Evolutionary conservation across 2,329 filamentous ascomycete species (phyloP).

Genomic region (Alternaria hordeiaustralica): DNA sequence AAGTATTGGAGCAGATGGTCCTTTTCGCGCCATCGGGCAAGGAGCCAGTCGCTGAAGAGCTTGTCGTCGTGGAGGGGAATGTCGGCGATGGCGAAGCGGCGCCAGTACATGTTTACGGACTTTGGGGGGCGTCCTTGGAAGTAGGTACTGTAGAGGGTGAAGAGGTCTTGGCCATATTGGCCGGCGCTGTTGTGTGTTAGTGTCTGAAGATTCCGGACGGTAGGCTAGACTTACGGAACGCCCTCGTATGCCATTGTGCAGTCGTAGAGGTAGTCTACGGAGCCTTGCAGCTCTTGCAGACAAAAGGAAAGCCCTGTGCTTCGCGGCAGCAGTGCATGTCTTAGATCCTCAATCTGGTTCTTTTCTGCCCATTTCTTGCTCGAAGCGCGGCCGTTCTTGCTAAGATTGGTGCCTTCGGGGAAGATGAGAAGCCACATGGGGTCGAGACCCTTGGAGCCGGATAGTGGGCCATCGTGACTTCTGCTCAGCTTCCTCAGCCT

Average conservation of each 20-base stretch:
- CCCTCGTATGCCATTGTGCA: slow-evolving; percentile 97
- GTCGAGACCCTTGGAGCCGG: slow-evolving; percentile 60
- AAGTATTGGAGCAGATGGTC: slow-evolving; percentile 86
- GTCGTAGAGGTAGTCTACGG: slow-evolving; percentile 85
- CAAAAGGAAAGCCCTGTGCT: slow-evolving; percentile 84
- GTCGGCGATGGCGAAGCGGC: slow-evolving; percentile 77
- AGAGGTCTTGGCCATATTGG: slow-evolving; percentile 84
- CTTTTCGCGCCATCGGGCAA: slow-evolving; percentile 88
- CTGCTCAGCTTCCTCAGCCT: slow-evolving; percentile 74
- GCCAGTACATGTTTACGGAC: slow-evolving; percentile 96
- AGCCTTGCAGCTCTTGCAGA: slow-evolving; percentile 74
- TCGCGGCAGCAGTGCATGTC: slow-evolving; percentile 76
- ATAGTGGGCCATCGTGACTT: slow-evolving; percentile 48
- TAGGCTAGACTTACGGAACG: slow-evolving; percentile 72
- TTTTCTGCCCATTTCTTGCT: slow-evolving; percentile 81
- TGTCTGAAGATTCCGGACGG: not conserved
- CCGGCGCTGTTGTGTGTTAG: slow-evolving; percentile 41
- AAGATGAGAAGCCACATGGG: slow-evolving; percentile 93
- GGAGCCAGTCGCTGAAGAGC: slow-evolving; percentile 81
- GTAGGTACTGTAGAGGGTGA: slow-evolving; percentile 84
- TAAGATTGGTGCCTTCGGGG: slow-evolving; percentile 85
- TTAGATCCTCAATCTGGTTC: slow-evolving; percentile 69
- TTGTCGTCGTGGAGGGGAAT: slow-evolving; percentile 79
- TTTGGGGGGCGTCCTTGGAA: slow-evolving; percentile 88
- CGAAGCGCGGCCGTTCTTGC: slow-evolving; percentile 71